These are phyloP conservation scores for Manihot esculenta DNA, from an alignment of 441 rosid species.

Conservation along the genomic window DNA sequence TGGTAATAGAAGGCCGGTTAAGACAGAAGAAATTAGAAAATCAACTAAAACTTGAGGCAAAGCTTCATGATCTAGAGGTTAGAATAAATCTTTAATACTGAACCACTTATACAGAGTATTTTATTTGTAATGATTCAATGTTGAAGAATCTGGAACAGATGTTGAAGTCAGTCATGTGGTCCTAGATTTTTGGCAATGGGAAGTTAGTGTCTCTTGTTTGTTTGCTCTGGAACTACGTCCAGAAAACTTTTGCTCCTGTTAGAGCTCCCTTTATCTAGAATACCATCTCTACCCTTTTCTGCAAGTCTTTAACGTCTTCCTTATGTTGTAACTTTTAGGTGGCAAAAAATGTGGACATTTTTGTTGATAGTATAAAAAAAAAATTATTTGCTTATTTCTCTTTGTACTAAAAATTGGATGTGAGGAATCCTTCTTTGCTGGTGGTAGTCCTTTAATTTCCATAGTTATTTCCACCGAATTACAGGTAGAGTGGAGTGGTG, in stretches of 20 bases:
- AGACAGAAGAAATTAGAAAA: conserved; percentile 81
- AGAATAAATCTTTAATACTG: conserved; percentile 12
- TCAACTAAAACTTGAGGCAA: conserved; percentile 92
- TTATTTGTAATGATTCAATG: background rate
- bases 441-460: background rate
- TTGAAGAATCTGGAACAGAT: background rate
- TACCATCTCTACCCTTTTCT: background rate
- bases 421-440: background rate
- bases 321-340: background rate
- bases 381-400: background rate
- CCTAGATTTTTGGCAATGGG: background rate
- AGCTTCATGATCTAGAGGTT: conserved; percentile 86
- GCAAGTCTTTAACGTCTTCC: too few relatives aligned
- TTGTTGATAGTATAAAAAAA: background rate
- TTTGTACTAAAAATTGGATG: background rate
- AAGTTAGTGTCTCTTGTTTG: background rate
- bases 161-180: background rate
- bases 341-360: background rate
- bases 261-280: background rate
- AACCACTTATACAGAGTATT: background rate
- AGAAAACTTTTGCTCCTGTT: background rate
- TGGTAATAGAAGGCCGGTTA: conserved; percentile 73
- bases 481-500: conserved; percentile 91
- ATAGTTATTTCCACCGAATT: conserved; percentile 13
- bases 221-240: background rate